Percentiles rank a stretch among this genome's conserved stretches.
Evolutionary conservation across 2,329 filamentous ascomycete species (phyloP).

Genomic region (Exophiala mesophila): DNA sequence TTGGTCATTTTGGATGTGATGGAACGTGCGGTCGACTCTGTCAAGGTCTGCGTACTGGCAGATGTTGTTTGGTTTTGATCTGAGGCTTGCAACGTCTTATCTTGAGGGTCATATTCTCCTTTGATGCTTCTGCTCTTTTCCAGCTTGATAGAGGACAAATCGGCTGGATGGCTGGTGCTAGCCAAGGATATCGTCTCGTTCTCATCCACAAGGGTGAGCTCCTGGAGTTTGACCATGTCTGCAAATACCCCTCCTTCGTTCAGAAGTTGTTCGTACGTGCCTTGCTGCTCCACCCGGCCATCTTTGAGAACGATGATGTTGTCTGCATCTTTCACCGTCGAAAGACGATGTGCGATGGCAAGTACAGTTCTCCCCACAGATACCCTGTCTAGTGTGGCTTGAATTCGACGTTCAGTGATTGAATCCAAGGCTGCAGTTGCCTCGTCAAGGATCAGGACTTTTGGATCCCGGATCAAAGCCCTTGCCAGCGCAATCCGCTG

Average conservation of each 20-base stretch:
- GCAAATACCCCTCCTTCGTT: conserved; percentile 41
- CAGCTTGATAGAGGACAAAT: background rate
- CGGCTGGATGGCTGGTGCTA: background rate
- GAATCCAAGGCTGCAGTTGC: conserved; percentile 37
- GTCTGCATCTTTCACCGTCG: conserved; percentile 35
- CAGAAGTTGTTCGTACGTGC: conserved; percentile 32
- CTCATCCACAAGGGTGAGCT: conserved; percentile 12
- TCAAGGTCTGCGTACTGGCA: background rate
- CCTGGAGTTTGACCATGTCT: conserved; percentile 47
- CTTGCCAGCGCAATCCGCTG: conserved; percentile 86
- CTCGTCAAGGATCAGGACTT: conserved; percentile 55
- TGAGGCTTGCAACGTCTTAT: conserved; percentile 30
- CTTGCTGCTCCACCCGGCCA: conserved; percentile 33
- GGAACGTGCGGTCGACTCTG: background rate
- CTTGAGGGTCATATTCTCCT: conserved; percentile 28
- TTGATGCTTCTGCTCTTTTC: conserved; percentile 19
- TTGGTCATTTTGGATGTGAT: conserved; percentile 13
- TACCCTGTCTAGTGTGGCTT: conserved; percentile 30
- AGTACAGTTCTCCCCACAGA: conserved; percentile 28
- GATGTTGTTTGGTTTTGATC: conserved; percentile 9
- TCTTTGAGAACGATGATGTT: conserved; percentile 36
- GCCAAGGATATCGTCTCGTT: background rate
- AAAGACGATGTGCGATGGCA: conserved; percentile 28
- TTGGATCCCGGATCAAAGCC: conserved; percentile 78
- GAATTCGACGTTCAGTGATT: conserved; percentile 33